Percentiles rank a stretch among this genome's conserved stretches.
Evolutionary conservation across 257 asterid species (phyloP).

Genomic region (Petrea volubilis): DNA sequence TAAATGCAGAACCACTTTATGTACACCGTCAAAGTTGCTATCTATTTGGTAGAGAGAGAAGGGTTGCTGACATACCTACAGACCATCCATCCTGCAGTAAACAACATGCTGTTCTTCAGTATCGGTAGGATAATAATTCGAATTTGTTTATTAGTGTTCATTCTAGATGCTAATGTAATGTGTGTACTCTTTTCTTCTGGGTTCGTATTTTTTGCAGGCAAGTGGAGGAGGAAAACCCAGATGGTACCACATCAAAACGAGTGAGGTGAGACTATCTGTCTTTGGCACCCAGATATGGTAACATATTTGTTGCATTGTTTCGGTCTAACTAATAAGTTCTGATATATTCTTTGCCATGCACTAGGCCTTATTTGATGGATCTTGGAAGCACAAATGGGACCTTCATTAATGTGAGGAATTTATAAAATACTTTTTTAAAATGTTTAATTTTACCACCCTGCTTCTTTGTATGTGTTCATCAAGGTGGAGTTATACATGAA

Average conservation of each 20-base stretch:
- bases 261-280: conserved; percentile 55
- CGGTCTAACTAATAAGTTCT: conserved; percentile 15
- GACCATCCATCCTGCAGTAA: conserved; percentile 99
- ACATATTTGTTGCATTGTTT: conserved; percentile 3
- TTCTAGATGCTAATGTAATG: not conserved
- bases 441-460: not conserved
- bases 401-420: conserved; percentile 73
- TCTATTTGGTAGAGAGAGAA: conserved; percentile 97
- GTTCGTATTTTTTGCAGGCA: conserved; percentile 57
- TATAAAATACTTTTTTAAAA: not conserved
- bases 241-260: conserved; percentile 66
- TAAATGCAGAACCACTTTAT: conserved; percentile 77
- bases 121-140: conserved; percentile 53
- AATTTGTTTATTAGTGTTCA: conserved; percentile 12
- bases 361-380: conserved; percentile 96
- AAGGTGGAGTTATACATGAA: conserved; percentile 6
- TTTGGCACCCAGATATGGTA: conserved; percentile 19
- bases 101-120: conserved; percentile 98
- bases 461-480: conserved; percentile 13
- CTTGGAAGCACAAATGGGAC: conserved; percentile 98
- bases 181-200: not conserved
- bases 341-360: conserved; percentile 20
- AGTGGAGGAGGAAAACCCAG: conserved; percentile 88
- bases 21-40: conserved; percentile 95
- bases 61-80: conserved; percentile 92